These are phyloP conservation scores for Paraphaeosphaeria sporulosa DNA, from an alignment of 2,329 filamentous ascomycete genomes.

Conservation along the genomic window DNA sequence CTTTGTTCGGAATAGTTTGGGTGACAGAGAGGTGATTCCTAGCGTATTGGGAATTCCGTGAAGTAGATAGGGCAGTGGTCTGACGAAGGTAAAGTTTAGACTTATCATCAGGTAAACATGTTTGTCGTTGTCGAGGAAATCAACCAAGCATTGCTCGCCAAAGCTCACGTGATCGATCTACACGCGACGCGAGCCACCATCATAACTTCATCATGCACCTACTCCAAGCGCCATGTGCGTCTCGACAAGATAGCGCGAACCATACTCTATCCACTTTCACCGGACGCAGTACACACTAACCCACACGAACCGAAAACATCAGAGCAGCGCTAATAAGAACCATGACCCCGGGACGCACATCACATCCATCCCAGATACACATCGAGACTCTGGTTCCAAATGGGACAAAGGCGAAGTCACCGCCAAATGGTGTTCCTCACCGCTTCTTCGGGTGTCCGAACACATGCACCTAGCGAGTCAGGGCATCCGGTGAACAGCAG, in stretches of 20 bases:
- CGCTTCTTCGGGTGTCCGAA: conserved; percentile 17
- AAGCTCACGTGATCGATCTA: neutral
- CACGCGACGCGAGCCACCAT: neutral
- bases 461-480: conserved; percentile 3
- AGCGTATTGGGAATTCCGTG: neutral
- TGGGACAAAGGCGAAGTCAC: conserved; percentile 18
- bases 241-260: conserved; percentile 3
- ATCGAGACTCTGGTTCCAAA: neutral
- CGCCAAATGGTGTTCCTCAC: conserved; percentile 25
- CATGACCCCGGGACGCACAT: conserved; percentile 2
- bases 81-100: too few species aligned
- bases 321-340: neutral
- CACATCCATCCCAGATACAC: neutral
- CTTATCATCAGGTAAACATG: neutral
- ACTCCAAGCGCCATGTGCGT: neutral
- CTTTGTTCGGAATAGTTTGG: neutral
- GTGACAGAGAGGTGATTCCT: neutral
- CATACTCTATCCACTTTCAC: neutral
- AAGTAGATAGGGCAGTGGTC: too few species aligned
- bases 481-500: neutral
- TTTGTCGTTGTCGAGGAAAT: neutral
- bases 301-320: neutral
- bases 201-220: conserved; percentile 4
- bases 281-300: neutral
- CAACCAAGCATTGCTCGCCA: too few species aligned